Base-by-base conservation (phyloP, 2,329 filamentous ascomycete genomes). In the Daldinia sp. region DNA sequence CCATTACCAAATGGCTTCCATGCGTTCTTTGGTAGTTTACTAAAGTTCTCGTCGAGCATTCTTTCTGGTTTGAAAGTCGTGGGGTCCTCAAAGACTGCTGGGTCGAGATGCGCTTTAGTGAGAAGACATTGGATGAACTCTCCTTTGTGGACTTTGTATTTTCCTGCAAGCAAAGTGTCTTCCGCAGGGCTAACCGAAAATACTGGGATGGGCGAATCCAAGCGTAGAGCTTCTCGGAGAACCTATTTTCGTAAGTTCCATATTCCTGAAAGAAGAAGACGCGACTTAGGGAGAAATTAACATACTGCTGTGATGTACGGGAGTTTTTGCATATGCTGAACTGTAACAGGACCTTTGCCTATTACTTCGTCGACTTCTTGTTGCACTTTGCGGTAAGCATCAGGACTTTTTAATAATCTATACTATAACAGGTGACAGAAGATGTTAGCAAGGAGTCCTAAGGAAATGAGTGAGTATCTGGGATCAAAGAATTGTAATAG, bases 61-160 rank as follows among this genome's bases (percentile, higher is more conserved):
- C 89, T 80, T 74, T 90, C 89, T 0, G 89, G 88, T 51, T 80
- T 82, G 78, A 89, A 91, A 50, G 86, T 82, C 2, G 84, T 79
- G 0, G 87, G 86, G 69, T 90, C 86, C 0, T 88, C 88, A 57
- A 81, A 90, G 0, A 90, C 84, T 4, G 78, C 77, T 0, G 85
- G 86, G 70, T 91, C 89, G 1, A 81, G 81, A 35, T 90, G 88
- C 20, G 85, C 76, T 55, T 82, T 82, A 48, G 80, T 74, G 9
- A 90, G 77, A n/a, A 87, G 68, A 9, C 80, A 73, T 0, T 82
- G 59, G 35, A 89, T 77, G 0, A 78, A 61, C 37, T 86, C 81
- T 26, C 81, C 83, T 18, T 81, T 79, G 0, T 80, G 76, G 13
- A 90, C 76, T 6, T 78, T 73, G 66, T 89, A 90, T 67, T 88